Evolutionary conservation across 1,139 yeast species (phyloP).

Genomic region (Scheffersomyces insectosa): DNA sequence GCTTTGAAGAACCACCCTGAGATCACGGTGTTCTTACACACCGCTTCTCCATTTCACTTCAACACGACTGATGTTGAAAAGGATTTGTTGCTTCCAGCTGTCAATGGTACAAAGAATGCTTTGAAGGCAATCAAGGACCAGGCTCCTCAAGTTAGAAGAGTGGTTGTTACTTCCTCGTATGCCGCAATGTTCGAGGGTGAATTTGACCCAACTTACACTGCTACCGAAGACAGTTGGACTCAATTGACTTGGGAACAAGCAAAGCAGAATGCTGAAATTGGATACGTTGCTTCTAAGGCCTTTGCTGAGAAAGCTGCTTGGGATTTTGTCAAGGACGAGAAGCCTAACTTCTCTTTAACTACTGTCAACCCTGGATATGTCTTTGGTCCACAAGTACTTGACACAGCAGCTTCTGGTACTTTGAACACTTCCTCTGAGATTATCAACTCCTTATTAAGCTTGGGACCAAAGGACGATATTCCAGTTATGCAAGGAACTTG

Average conservation of each 20-base stretch:
- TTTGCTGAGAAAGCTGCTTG: slow-evolving; percentile 47
- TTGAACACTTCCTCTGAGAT: slow-evolving; percentile 19
- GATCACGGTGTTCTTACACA: slow-evolving; percentile 56
- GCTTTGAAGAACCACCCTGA: slow-evolving; percentile 29
- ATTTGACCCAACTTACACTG: slow-evolving; percentile 7
- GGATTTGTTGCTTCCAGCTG: slow-evolving; percentile 32
- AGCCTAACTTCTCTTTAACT: slow-evolving; percentile 16
- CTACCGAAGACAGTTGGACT: slow-evolving; percentile 34
- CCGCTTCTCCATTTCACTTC: slow-evolving; percentile 54
- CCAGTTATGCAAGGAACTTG: slow-evolving; percentile 28
- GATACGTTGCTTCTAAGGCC: slow-evolving; percentile 36
- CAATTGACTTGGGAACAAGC: slow-evolving; percentile 42
- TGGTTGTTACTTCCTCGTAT: slow-evolving; percentile 58
- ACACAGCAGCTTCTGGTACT: slow-evolving; percentile 14
- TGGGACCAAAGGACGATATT: slow-evolving; percentile 17
- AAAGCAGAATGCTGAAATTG: slow-evolving; percentile 17
- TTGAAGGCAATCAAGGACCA: slow-evolving; percentile 32
- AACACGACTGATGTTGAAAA: slow-evolving; percentile 29
- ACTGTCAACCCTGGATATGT: slow-evolving; percentile 21
- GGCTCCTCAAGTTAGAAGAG: slow-evolving; percentile 50
- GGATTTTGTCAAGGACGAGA: slow-evolving; percentile 32
- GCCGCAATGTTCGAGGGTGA: slow-evolving; percentile 37
- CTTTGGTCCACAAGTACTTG: slow-evolving; percentile 31
- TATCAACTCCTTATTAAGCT: slow-evolving; percentile 20
- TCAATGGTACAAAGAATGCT: slow-evolving; percentile 30